Evolutionary conservation across 1,139 yeast genomes (phyloP).

Genomic region (Yamadazyma sp.): DNA sequence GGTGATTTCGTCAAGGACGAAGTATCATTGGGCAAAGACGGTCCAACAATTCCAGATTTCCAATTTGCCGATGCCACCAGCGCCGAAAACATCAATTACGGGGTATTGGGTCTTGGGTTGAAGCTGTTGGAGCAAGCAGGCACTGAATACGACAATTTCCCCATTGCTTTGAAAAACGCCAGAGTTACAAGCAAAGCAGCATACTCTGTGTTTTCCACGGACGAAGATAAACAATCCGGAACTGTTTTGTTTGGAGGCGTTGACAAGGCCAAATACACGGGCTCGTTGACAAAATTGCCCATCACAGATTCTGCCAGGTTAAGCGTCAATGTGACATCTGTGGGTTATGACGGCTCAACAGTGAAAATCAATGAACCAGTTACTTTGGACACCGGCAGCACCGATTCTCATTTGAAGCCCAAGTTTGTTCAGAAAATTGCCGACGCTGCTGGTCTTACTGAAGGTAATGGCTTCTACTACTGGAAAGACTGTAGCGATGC

Average conservation of each 20-base stretch:
- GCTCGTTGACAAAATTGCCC: conserved; percentile 22
- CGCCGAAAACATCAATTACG: conserved; percentile 3
- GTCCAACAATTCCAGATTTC: conserved; percentile 7
- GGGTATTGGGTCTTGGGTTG: conserved; percentile 4
- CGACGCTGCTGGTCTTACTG: not conserved
- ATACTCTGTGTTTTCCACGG: conserved; percentile 19
- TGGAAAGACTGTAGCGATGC: conserved; percentile 9
- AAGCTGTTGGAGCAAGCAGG: not conserved
- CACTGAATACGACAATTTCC: conserved; percentile 18
- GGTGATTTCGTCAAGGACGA: conserved; percentile 60
- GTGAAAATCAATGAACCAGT: conserved; percentile 17
- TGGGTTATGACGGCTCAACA: conserved; percentile 15
- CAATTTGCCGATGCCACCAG: conserved; percentile 8
- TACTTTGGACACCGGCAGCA: conserved; percentile 25
- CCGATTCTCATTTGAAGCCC: conserved; percentile 27
- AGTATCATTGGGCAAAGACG: conserved; percentile 19
- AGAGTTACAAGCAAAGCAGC: conserved; percentile 21
- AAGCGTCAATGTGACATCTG: conserved; percentile 20
- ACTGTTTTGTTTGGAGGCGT: conserved; percentile 50
- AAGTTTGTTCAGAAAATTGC: conserved; percentile 20
- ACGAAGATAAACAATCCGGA: conserved; percentile 23
- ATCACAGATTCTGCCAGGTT: conserved; percentile 22
- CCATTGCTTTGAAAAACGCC: conserved; percentile 20
- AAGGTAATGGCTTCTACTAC: conserved; percentile 11
- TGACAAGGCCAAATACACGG: conserved; percentile 46